phyloP scores from a whole-genome alignment of 1,284 basidiomycete species.

The Melampsora americana region DNA sequence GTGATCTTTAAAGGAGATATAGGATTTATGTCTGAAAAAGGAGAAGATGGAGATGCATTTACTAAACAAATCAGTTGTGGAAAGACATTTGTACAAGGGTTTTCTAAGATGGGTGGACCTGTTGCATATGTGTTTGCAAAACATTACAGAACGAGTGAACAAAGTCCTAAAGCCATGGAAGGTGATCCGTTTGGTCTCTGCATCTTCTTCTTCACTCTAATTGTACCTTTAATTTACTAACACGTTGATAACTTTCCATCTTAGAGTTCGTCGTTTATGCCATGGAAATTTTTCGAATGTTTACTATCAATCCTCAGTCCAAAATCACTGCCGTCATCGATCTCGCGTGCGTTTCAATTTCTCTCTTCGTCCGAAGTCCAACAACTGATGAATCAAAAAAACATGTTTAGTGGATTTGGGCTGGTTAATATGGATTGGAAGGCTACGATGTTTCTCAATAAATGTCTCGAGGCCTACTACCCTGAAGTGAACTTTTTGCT shows the following conservation, averaged over 20 bases:
- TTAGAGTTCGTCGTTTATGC: slow-evolving; percentile 33
- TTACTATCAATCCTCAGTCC: slow-evolving; percentile 12
- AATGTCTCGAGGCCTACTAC: slow-evolving; percentile 37
- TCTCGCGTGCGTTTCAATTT: slow-evolving; percentile 15
- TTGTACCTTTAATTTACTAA: not conserved
- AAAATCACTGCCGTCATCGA: slow-evolving; percentile 17
- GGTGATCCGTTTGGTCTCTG: not conserved
- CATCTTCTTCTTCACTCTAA: not conserved
- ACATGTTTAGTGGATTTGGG: slow-evolving; percentile 26
- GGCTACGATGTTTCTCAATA: slow-evolving; percentile 20
- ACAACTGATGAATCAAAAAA: not conserved
- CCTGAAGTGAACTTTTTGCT: slow-evolving; percentile 27
- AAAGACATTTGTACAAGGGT: slow-evolving; percentile 35
- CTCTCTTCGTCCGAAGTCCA: not conserved
- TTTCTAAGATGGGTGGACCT: slow-evolving; percentile 19
- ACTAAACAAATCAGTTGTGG: slow-evolving; percentile 23
- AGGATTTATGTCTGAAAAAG: not conserved
- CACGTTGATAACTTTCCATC: not conserved
- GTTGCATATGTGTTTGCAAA: slow-evolving; percentile 23
- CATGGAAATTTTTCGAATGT: slow-evolving; percentile 18
- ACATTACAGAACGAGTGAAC: slow-evolving; percentile 23
- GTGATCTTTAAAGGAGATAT: not conserved
- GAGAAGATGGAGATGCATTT: slow-evolving; percentile 4
- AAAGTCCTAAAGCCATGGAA: slow-evolving; percentile 22
- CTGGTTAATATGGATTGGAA: slow-evolving; percentile 44